Conservation (phyloP, 2,329 filamentous ascomycete species). For the Sporothrix schenckii region DNA sequence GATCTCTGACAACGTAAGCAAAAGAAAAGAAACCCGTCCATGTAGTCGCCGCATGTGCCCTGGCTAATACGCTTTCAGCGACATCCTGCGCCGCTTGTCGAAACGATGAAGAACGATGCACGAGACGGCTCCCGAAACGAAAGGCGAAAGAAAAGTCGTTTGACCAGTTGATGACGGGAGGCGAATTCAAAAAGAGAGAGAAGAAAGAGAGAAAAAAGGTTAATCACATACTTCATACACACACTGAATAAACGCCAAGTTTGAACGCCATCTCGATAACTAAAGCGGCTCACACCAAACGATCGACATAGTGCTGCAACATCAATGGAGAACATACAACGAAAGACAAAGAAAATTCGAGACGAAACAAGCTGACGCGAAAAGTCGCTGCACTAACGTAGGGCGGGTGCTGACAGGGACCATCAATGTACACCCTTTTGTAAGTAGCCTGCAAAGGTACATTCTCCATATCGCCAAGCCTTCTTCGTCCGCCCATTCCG, state of each 20-base stretch:
- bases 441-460: neutral
- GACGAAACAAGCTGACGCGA: neutral
- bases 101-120: neutral
- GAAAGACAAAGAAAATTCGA: neutral
- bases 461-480: neutral
- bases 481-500: neutral
- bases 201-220: neutral
- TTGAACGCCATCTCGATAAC: no score
- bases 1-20: no score
- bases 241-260: no score
- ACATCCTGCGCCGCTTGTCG: conserved; percentile 26
- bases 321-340: neutral
- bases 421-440: neutral
- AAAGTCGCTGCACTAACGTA: conserved; percentile 1
- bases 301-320: no score
- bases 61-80: conserved; percentile 15
- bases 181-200: no score
- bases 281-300: no score
- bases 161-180: no score
- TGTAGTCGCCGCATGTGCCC: no score
- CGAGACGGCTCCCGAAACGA: no score
- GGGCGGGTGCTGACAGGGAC: neutral
- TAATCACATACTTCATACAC: no score
- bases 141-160: neutral
- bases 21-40: no score